Percentiles rank a stretch among this genome's conserved stretches.
phyloP scores from a whole-genome alignment of 768 basidiomycete genomes.

The Xerocomellus dryophilus region DNA sequence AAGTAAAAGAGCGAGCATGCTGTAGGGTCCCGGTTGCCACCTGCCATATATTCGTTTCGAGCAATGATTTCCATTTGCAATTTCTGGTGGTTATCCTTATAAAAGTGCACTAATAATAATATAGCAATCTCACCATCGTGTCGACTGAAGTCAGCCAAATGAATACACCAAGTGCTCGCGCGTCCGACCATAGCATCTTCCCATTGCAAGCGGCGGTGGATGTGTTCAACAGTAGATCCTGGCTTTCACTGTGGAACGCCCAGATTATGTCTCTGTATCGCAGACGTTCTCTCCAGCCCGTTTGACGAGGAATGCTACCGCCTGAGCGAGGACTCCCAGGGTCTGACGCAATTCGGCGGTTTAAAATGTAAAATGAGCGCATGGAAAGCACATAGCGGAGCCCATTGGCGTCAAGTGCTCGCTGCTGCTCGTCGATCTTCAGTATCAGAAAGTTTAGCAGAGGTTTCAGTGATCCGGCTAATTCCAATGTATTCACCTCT shows the following conservation, averaged over 20 bases:
- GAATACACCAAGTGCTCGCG: slow-evolving; percentile 79
- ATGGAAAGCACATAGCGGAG: slow-evolving; percentile 91
- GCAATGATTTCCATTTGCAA: slow-evolving; percentile 84
- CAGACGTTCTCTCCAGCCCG: slow-evolving; percentile 69
- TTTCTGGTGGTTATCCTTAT: slow-evolving; percentile 46
- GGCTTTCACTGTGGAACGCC: slow-evolving; percentile 95
- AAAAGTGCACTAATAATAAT: not conserved
- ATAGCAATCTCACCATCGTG: slow-evolving; percentile 55
- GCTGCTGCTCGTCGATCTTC: slow-evolving; percentile 85
- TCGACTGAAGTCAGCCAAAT: slow-evolving; percentile 85
- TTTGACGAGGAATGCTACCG: slow-evolving; percentile 40
- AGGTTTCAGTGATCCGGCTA: not conserved
- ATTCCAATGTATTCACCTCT: slow-evolving; percentile 52
- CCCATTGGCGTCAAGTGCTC: slow-evolving; percentile 90
- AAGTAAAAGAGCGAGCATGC: slow-evolving; percentile 92
- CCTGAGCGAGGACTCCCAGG: slow-evolving; percentile 46
- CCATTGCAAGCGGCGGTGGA: slow-evolving; percentile 71
- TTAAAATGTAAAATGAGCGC: slow-evolving; percentile 86
- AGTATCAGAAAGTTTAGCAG: not conserved
- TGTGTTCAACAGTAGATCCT: slow-evolving; percentile 74
- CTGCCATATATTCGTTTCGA: slow-evolving; percentile 88
- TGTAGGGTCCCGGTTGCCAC: slow-evolving; percentile 84
- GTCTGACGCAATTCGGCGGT: slow-evolving; percentile 54
- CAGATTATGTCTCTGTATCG: slow-evolving; percentile 94
- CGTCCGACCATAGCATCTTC: slow-evolving; percentile 90